Evolutionary conservation across 2,329 filamentous ascomycete genomes (phyloP).

Genomic region (Microsporum audouinii): DNA sequence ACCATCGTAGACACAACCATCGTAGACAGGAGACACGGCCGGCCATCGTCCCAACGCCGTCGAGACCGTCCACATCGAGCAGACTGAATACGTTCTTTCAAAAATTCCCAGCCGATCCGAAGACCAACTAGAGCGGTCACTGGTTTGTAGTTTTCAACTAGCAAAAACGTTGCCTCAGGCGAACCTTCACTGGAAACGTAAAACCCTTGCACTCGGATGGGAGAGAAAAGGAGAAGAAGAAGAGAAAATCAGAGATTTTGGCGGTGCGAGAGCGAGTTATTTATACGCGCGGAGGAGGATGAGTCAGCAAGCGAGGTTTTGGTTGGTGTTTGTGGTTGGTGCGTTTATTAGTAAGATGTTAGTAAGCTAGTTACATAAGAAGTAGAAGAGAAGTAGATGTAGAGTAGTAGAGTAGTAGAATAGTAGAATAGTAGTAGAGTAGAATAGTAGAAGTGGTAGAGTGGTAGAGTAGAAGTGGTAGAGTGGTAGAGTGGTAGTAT

Average conservation of each 20-base stretch:
- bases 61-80: not conserved
- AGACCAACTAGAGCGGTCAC: slow-evolving; percentile 61
- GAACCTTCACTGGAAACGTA: slow-evolving; percentile 72
- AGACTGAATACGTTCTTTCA: slow-evolving; percentile 37
- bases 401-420: no score
- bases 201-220: slow-evolving; percentile 60
- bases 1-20: not conserved
- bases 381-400: not conserved
- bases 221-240: slow-evolving; percentile 32
- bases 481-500: no score
- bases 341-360: not conserved
- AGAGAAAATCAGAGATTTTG: slow-evolving; percentile 5
- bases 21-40: not conserved
- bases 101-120: slow-evolving; percentile 66
- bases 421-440: not conserved
- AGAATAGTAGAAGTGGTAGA: not conserved
- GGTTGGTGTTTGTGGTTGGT: not conserved
- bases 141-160: slow-evolving; percentile 68
- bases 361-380: not conserved
- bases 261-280: slow-evolving; percentile 13
- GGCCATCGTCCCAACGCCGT: not conserved
- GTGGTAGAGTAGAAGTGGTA: no score
- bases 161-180: slow-evolving; percentile 74
- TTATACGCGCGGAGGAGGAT: slow-evolving; percentile 1
- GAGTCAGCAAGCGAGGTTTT: slow-evolving; percentile 12